Conservation (phyloP, 345 rosid species). For the Gossypium thurberi region DNA sequence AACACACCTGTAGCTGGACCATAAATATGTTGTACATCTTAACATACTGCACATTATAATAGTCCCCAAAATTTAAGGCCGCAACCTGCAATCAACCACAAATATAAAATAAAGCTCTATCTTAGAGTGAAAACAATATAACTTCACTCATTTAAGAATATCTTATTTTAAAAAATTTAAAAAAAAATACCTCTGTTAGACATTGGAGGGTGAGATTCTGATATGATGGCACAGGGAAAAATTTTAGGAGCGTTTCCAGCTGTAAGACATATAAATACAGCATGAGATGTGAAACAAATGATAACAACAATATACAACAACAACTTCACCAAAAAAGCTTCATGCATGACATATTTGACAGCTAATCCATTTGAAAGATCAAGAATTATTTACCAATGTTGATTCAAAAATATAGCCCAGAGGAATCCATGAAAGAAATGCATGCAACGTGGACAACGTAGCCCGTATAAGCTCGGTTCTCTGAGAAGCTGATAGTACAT, state of each 20-base stretch:
- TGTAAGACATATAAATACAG: slow-evolving; percentile 24
- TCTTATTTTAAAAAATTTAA: background rate
- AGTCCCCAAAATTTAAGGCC: slow-evolving; percentile 84
- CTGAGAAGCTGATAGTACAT: slow-evolving; percentile 91
- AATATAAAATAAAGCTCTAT: background rate
- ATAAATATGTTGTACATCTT: slow-evolving; percentile 77
- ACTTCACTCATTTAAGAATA: slow-evolving; percentile 2
- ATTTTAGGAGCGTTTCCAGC: slow-evolving; percentile 93
- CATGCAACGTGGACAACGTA: slow-evolving; percentile 91
- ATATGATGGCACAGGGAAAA: slow-evolving; percentile 72
- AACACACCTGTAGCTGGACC: slow-evolving; percentile 76
- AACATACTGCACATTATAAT: slow-evolving; percentile 66
- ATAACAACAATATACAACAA: background rate
- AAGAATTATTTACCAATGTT: slow-evolving; percentile 53
- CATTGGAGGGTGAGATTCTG: slow-evolving; percentile 95
- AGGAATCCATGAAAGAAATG: slow-evolving; percentile 99
- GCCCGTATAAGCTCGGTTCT: slow-evolving; percentile 93
- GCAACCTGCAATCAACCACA: slow-evolving; percentile 58
- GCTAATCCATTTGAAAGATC: background rate
- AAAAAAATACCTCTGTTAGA: slow-evolving; percentile 72
- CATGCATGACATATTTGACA: background rate
- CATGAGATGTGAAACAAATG: background rate
- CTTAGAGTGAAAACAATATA: slow-evolving; percentile 3
- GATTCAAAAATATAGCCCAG: slow-evolving; percentile 99
- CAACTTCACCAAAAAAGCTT: background rate